Evolutionary conservation across 805 yeast genomes (phyloP).

Genomic region (Candida hungchunana): DNA sequence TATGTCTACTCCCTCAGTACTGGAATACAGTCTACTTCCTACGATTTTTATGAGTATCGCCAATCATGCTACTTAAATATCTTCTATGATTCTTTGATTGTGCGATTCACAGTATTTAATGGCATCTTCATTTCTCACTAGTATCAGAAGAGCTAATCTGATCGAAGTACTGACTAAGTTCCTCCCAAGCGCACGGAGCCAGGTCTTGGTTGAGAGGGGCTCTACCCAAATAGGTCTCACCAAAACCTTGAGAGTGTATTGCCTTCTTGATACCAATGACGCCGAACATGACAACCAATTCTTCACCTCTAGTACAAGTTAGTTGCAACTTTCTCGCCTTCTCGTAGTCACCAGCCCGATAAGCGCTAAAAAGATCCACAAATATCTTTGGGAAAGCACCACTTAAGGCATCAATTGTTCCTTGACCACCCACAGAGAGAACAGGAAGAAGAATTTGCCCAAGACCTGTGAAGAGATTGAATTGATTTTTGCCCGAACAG

Average conservation of each 20-base stretch:
- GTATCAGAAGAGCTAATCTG: conserved; percentile 16
- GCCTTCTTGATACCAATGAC: conserved; percentile 47
- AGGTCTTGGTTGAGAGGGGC: conserved; percentile 41
- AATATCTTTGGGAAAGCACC: conserved; percentile 50
- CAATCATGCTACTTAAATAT: no score
- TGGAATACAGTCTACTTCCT: no score
- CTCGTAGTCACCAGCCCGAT: conserved; percentile 35
- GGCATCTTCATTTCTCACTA: conserved; percentile 24
- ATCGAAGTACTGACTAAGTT: conserved; percentile 10
- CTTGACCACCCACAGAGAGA: conserved; percentile 42
- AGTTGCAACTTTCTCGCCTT: conserved; percentile 42
- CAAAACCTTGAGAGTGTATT: conserved; percentile 37
- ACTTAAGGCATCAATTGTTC: conserved; percentile 49
- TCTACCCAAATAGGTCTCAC: conserved; percentile 42
- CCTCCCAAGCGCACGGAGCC: conserved; percentile 30
- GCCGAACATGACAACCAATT: conserved; percentile 33
- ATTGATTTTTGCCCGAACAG: conserved; percentile 32
- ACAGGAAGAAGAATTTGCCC: conserved; percentile 49
- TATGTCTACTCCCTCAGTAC: no score
- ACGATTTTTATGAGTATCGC: no score
- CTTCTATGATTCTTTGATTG: no score
- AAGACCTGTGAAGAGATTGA: conserved; percentile 44
- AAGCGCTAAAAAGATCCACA: conserved; percentile 37
- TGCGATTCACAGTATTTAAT: conserved; percentile 17
- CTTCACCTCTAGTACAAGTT: conserved; percentile 41